phyloP scores from a whole-genome alignment of 805 yeast genomes.

The Pichia cephalocereana region DNA sequence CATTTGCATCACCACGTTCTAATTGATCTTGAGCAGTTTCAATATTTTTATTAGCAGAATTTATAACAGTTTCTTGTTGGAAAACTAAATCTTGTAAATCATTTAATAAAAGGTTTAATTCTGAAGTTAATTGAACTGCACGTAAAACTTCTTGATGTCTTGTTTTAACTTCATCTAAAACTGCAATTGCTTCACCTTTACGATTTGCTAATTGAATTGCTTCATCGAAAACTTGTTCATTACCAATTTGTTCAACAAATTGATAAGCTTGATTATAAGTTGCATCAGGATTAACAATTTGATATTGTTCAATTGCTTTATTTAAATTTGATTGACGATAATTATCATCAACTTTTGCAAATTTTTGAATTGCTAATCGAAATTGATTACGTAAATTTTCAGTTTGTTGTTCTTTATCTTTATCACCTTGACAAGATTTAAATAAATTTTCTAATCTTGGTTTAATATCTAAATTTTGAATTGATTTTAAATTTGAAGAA shows the following conservation, averaged over 20 bases:
- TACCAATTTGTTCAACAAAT: conserved; percentile 76
- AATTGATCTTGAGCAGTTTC: conserved; percentile 80
- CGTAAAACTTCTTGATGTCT: conserved; percentile 93
- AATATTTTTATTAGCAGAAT: conserved; percentile 73
- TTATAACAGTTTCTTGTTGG: conserved; percentile 86
- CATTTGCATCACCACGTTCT: conserved; percentile 91
- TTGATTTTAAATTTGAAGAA: conserved; percentile 66
- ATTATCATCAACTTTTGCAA: conserved; percentile 76
- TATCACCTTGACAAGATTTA: conserved; percentile 58
- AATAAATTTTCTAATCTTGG: conserved; percentile 69
- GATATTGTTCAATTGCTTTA: conserved; percentile 89
- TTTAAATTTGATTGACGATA: conserved; percentile 76
- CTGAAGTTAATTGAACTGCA: conserved; percentile 93
- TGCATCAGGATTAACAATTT: conserved; percentile 80
- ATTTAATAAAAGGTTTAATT: conserved; percentile 85
- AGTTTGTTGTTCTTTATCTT: conserved; percentile 82
- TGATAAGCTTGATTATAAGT: conserved; percentile 75
- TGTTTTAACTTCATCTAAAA: conserved; percentile 88
- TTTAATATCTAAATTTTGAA: conserved; percentile 63
- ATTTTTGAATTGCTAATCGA: conserved; percentile 76
- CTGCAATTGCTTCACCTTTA: conserved; percentile 92
- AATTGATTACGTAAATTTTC: conserved; percentile 81
- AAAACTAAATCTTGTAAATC: conserved; percentile 96
- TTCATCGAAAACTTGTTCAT: conserved; percentile 90
- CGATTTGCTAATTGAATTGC: conserved; percentile 81